These are phyloP conservation scores for Carallia brachiata DNA, from an alignment of 345 rosid species.

Conservation along the genomic window DNA sequence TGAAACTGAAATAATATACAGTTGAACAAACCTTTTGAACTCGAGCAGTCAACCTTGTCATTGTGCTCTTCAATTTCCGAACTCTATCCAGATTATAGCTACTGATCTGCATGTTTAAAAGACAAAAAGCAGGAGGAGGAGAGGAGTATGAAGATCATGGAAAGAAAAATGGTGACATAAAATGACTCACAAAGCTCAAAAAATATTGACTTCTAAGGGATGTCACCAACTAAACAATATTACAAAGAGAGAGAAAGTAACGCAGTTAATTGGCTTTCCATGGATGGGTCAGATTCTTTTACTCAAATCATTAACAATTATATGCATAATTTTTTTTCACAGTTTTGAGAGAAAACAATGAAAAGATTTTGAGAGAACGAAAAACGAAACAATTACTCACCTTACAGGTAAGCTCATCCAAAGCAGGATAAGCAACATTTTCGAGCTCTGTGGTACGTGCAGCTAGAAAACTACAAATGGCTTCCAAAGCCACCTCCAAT, in stretches of 20 bases:
- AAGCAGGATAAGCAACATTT: slow-evolving; percentile 93
- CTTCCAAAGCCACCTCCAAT: slow-evolving; percentile 89
- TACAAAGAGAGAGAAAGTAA: too few species aligned
- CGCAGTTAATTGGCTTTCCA: too few species aligned
- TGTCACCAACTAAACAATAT: too few species aligned
- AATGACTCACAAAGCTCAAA: too few species aligned
- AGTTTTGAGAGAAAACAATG: slow-evolving; percentile 15
- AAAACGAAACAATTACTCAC: slow-evolving; percentile 47
- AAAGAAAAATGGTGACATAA: background rate
- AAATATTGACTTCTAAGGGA: too few species aligned
- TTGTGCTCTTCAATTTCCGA: slow-evolving; percentile 96
- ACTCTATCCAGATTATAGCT: slow-evolving; percentile 97
- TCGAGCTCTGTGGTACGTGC: slow-evolving; percentile 90
- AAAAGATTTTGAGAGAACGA: slow-evolving; percentile 15
- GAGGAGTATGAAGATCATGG: background rate
- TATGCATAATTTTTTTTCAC: background rate
- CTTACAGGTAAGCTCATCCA: slow-evolving; percentile 94
- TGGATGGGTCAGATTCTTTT: background rate
- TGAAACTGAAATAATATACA: background rate
- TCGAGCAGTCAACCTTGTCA: slow-evolving; percentile 95
- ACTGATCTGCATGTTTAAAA: slow-evolving; percentile 1
- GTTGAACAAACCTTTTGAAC: slow-evolving; percentile 72
- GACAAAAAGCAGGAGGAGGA: background rate
- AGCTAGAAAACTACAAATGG: slow-evolving; percentile 91
- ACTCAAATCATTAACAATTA: background rate